These are phyloP conservation scores for Zizania palustris DNA, from an alignment of 202 grass and related monocot genomes.

Conservation along the genomic window DNA sequence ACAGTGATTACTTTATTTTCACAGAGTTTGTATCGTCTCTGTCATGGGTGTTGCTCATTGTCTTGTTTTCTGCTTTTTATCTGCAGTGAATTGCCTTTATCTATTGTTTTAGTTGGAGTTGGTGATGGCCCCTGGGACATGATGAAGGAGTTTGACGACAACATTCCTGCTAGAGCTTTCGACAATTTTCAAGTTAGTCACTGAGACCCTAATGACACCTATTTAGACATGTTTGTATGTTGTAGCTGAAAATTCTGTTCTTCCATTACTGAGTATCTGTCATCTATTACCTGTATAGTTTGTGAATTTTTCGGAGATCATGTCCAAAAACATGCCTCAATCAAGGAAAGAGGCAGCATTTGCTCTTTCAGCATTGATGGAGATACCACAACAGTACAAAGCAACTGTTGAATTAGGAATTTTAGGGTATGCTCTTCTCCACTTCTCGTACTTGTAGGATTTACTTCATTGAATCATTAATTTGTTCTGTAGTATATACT, in stretches of 20 bases:
- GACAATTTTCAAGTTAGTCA: conserved; percentile 93
- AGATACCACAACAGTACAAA: conserved; percentile 94
- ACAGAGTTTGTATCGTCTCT: conserved; percentile 31
- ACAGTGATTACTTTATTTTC: conserved; percentile 10
- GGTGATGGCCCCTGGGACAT: conserved; percentile 99
- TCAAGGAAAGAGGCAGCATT: conserved; percentile 82
- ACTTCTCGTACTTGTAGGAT: neutral
- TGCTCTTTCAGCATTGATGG: conserved; percentile 90
- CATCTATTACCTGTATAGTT: conserved; percentile 59
- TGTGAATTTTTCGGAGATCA: conserved; percentile 96
- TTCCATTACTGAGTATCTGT: conserved; percentile 20
- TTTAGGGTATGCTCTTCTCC: conserved; percentile 64
- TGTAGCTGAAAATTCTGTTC: neutral
- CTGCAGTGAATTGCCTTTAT: conserved; percentile 83
- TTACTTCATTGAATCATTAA: conserved; percentile 14
- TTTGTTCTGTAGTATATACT: conserved; percentile 29
- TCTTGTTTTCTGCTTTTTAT: conserved; percentile 33
- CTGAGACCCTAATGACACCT: neutral
- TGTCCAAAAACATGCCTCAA: conserved; percentile 83
- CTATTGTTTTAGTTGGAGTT: conserved; percentile 93
- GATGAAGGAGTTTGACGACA: conserved; percentile 99
- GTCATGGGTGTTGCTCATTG: conserved; percentile 38
- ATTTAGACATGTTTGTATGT: conserved; percentile 7
- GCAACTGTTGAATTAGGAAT: conserved; percentile 94
- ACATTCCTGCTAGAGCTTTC: conserved; percentile 89